Base-by-base conservation (phyloP, 768 basidiomycete species). In the Trametes cinnabarina region DNA sequence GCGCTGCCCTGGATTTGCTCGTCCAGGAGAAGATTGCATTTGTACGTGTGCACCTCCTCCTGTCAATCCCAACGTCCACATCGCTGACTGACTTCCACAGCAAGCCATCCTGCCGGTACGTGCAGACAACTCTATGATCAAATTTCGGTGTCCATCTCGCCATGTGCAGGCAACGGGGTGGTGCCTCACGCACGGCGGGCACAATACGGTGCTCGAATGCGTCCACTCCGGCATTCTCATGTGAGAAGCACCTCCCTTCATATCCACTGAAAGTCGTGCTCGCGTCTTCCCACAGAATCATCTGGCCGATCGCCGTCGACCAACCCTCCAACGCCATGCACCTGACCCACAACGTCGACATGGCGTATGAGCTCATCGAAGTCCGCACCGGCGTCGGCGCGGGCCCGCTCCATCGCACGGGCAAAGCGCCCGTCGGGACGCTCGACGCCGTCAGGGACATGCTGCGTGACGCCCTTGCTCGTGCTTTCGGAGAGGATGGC, bases 301-400 rank as follows among this genome's bases (percentile, higher is more conserved):
- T 52, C 15, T 52, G 69, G 69, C 69, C 69, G 3, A 64, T 67
- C 46, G 25, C 34, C 28, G 64, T 55, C 14, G 66, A 70, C 51
- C 67, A 70, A 47, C 63, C 69, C 3, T 17, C 46, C 10, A 68
- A 70, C 50, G 54, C 63, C 15, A 41, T 67, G 4, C 51, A 62
- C 25, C 41, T 66, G 20, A 51, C 65, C 11, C 61, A 64, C 10
- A 55, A 58, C 42, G 62, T 67, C 42, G 32, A 62, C 30, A 51
- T 70, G 32, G 69, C 61, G 22, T 68, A 67, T 53, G 66, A 70
- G 63, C 61, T 70, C 7, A 51, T 70, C 23, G 65, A 68, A 50
- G 66, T 67, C 4, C 65, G 51, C 4, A 40, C 40, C 23, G 51
- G 68, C 25, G 61, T 54, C 15, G 64, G 66, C 6, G 43, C 41